Base-by-base conservation (phyloP, 2,329 filamentous ascomycete species). In the Calonectria pauciramosa region DNA sequence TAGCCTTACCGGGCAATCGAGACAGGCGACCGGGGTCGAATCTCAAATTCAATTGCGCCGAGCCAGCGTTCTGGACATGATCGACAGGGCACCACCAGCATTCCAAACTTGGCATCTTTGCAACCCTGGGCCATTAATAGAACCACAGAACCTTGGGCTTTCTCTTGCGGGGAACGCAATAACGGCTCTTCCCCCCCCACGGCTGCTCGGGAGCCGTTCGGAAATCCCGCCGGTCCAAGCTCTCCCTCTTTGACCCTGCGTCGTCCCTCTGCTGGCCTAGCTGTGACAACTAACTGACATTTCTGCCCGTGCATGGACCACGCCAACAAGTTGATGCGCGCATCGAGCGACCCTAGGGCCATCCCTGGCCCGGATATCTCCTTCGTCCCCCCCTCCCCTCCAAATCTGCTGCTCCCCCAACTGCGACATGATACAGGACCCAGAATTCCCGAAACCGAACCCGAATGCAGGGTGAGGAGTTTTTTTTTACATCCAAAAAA, bases 1-100 rank as follows among this genome's bases (percentile, higher is more conserved):
- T 26, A 69, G 20, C 51, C 52, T 34, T 49, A 65, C 60, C n/a
- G 60, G 60, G 60, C 60, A 47, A 49, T 49, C 38, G 18, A 34
- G 28, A 65, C 44, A 28, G n/a, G n/a, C 41, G 41, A 63, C 56
- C 56, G 20, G 34, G 56, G 23, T 41, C 13, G 5, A 9, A 38
- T 20, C 32, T 18, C 34, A 30, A 63, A 63, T 63, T 63, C 56
- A 63, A 63, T 63, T 26, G 34, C 56, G 16, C 36, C 56, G 23
- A 38, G 8, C 36, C n/a, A 13, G 36, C 56, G 2, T 23, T 26
- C 14, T 41, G 14, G 36, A 20, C 23, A 30, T 63, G 56, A 63
- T 63, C 56, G 56, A 63, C 56, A 63, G 56, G 56, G 56, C 56
- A 23, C 23, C 26, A 10, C 56, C n/a, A 26, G 14, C n/a, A 4